Evolutionary conservation across 75 land plant genomes (phyloP).

Genomic region (Adiantum capillusveneris): DNA sequence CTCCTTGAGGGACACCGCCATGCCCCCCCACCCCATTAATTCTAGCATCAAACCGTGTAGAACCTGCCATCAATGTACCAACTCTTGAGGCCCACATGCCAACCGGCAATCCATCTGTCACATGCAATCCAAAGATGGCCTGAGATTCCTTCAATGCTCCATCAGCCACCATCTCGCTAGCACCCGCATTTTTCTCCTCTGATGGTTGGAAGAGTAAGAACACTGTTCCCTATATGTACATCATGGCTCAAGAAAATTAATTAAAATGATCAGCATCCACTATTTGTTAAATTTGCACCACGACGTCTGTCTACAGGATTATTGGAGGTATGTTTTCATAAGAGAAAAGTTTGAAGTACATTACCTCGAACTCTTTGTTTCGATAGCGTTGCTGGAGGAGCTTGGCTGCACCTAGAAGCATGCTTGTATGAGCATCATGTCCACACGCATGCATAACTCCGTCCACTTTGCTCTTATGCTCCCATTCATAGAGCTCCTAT

Average conservation of each 20-base stretch:
- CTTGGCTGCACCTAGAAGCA: slow-evolving; percentile 61
- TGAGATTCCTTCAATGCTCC: slow-evolving; percentile 1
- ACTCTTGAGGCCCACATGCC: neutral
- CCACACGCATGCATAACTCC: slow-evolving; percentile 70
- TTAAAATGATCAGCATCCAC: too few relatives aligned
- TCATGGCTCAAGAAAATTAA: too few relatives aligned
- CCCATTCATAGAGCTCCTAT: slow-evolving; percentile 46
- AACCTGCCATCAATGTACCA: slow-evolving; percentile 4
- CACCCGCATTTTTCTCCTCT: slow-evolving; percentile 2
- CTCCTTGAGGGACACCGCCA: slow-evolving; percentile 1
- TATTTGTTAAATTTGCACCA: too few relatives aligned
- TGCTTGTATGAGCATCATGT: slow-evolving; percentile 59
- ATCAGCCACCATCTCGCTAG: neutral
- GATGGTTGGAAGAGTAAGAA: slow-evolving; percentile 6
- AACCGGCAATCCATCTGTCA: neutral
- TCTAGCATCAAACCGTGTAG: neutral
- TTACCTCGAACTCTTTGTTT: neutral
- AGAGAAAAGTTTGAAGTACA: too few relatives aligned
- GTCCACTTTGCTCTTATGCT: slow-evolving; percentile 42
- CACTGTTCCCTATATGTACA: neutral
- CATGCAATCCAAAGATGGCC: slow-evolving; percentile 8
- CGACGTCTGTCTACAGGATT: too few relatives aligned
- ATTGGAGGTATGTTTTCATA: too few relatives aligned
- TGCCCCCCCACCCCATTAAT: slow-evolving; percentile 3
- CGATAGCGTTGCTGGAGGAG: slow-evolving; percentile 26